Evolutionary conservation across 78 protist genomes (phyloP).

Genomic region (Dictyostelium citrinum): DNA sequence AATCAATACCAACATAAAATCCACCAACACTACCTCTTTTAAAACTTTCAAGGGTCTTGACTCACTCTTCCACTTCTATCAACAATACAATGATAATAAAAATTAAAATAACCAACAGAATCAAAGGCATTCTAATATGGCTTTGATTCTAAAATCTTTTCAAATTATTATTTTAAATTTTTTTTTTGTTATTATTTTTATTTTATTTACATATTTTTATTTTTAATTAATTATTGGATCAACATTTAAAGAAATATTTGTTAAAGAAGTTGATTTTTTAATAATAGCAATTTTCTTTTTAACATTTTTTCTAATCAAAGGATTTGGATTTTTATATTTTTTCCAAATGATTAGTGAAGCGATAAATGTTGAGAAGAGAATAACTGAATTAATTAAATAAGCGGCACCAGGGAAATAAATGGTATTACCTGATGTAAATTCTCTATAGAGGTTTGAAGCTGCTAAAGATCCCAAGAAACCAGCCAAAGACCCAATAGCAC

Average conservation of each 20-base stretch:
- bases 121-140: too few species aligned
- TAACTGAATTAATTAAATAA: background rate
- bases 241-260: background rate
- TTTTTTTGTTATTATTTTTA: background rate
- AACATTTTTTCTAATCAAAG: background rate
- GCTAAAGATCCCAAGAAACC: background rate
- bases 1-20: too few species aligned
- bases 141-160: too few species aligned
- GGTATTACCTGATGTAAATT: background rate
- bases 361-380: background rate
- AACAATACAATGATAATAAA: too few species aligned
- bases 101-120: too few species aligned
- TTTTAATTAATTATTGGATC: background rate
- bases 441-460: background rate
- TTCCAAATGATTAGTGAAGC: background rate
- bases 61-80: too few species aligned
- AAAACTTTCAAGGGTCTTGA: too few species aligned
- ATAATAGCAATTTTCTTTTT: background rate
- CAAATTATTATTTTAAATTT: too few species aligned
- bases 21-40: too few species aligned
- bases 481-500: background rate
- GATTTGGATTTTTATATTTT: background rate
- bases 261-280: background rate
- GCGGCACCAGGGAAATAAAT: background rate
- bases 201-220: background rate